Evolutionary conservation across 2,329 filamentous ascomycete genomes (phyloP), one percentile per base, ranked within the genome.

Genomic region (Colletotrichum endophyticum): DNA sequence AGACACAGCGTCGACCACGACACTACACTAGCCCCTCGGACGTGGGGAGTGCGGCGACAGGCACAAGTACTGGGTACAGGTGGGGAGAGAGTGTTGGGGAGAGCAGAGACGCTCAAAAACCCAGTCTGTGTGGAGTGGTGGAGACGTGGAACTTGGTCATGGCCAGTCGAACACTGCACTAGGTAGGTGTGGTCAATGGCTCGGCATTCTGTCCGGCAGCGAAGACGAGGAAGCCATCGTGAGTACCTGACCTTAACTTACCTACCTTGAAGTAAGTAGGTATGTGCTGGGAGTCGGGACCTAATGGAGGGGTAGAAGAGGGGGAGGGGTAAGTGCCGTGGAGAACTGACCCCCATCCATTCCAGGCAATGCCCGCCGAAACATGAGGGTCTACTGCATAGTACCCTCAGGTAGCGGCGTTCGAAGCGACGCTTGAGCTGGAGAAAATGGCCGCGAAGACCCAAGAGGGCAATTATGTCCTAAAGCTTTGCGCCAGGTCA

Each of bases 191-290:
- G 67, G 49, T 19, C 5, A 27, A 19, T 32, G 32, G 13, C 62
- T 72, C 72, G 72, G 72, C 49, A 62, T 75, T 75, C 72, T 75
- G 59, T 67, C 72, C 72, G 72, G 68, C n/a, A 66, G 49, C 44
- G 22, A n/a, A 66, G 64, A 62, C 53, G 53, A 66, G 59, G 57
- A 57, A 27, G 44, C 44, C n/a, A 49, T 49, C 44, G 44, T 22
- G 44, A 49, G n/a, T 49, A 49, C 44, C 44, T 49, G 19, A 49
- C 44, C 44, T 49, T n/a, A 7, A 15, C 34, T 39, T 39, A 39
- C 28, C 28, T 34, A 15, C 44, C 6, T 12, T 13, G n/a, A 15
- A 36, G 34, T 36, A 49, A 49, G 36, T 39, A 49, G 19, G 39
- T 49, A 13, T 13, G 44, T 22, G 11, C 44, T 49, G 44, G 44